These are phyloP conservation scores for Eutypa lata DNA, from an alignment of 2,329 filamentous ascomycete species.

Conservation along the genomic window DNA sequence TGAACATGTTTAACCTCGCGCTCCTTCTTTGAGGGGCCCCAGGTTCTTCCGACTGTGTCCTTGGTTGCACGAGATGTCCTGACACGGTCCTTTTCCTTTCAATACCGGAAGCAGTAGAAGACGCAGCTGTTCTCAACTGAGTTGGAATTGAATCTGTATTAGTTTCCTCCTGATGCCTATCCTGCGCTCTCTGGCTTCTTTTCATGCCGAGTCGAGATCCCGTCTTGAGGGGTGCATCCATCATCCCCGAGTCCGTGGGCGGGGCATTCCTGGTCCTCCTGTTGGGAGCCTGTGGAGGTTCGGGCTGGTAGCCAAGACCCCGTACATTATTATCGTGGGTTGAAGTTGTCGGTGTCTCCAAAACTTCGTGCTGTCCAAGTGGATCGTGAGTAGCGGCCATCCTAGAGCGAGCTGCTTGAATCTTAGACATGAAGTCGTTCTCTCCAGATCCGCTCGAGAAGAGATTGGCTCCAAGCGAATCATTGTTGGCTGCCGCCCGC, in stretches of 20 bases:
- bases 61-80: constrained; percentile 64
- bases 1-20: constrained; percentile 66
- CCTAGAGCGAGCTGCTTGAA: constrained; percentile 49
- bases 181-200: constrained; percentile 28
- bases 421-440: constrained; percentile 55
- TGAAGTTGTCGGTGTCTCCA: constrained; percentile 61
- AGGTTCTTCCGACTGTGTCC: constrained; percentile 57
- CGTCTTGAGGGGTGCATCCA: constrained; percentile 63
- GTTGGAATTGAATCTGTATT: constrained; percentile 39
- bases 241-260: constrained; percentile 44
- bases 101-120: constrained; percentile 38
- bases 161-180: constrained; percentile 38
- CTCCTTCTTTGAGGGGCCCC: constrained; percentile 66
- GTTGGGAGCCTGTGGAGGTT: constrained; percentile 50
- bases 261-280: constrained; percentile 55
- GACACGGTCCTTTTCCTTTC: constrained; percentile 92
- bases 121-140: constrained; percentile 37
- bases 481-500: constrained; percentile 37
- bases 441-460: constrained; percentile 41
- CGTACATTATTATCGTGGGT: constrained; percentile 35
- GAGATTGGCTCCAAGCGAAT: constrained; percentile 37
- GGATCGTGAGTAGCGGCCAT: constrained; percentile 37
- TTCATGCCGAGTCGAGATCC: constrained; percentile 52
- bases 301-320: constrained; percentile 30
- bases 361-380: constrained; percentile 44